Base-by-base conservation (phyloP, 2,329 filamentous ascomycete species). In the Colletotrichum plurivorum region DNA sequence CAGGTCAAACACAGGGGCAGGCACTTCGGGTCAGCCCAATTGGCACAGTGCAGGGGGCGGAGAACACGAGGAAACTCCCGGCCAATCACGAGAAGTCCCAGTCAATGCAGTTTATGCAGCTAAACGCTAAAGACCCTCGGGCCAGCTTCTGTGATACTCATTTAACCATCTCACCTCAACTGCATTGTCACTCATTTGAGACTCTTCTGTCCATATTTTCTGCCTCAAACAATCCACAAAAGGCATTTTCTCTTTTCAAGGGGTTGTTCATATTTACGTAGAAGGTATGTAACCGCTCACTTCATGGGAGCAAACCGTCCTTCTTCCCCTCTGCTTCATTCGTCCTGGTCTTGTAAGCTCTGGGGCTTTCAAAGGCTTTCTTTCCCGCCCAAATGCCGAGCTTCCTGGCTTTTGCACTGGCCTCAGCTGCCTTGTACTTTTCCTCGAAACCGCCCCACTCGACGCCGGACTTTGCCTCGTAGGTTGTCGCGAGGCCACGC, bases 381-480 rank as follows among this genome's bases (percentile, higher is more conserved):
- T 88, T 88, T 39, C 87, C 85, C 55, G 87, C 85, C 96, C 96
- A 98, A 83, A 98, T 89, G 0, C 93, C 93, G 73, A 83, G 84
- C 71, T 88, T 88, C 76, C 86, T 87, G 71, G 77, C 82, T 82
- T 90, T 93, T 4, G 93, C 93, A 78, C 84, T 84, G 54, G 84
- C 85, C 81, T 95, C 91, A 6, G 90, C 90, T 69, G 83, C 85
- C 72, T 89, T 86, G 77, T 95, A 95, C 69, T 85, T 79, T 55
- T 84, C 82, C 74, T 90, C 88, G 64, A 88, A 84, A 0, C 90
- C 89, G 25, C 96, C 96, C 84, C 96, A 99, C 78, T 98, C 96
- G 20, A 89, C 92, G 3, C 95, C 96, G 5, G 86, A 88, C 81
- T 97, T 98, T 31, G 94, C 95, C 82, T 98, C 96, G 78, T 98